Evolutionary conservation across 805 yeast species (phyloP).

Genomic region (Nakazawaea wickerhamii): DNA sequence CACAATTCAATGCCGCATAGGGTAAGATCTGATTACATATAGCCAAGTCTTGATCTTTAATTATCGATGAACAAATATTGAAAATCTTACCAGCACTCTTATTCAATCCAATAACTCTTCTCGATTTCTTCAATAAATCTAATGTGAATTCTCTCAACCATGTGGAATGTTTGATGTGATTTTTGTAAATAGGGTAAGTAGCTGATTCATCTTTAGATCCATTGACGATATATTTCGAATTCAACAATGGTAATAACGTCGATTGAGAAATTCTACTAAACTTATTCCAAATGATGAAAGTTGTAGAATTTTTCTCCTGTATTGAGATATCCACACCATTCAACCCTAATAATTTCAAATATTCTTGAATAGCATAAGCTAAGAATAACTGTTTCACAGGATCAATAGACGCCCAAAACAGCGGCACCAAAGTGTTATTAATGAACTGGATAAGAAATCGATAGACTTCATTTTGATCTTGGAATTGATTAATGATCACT

Average conservation of each 20-base stretch:
- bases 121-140: slow-evolving; percentile 48
- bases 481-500: slow-evolving; percentile 57
- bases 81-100: slow-evolving; percentile 41
- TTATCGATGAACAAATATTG: slow-evolving; percentile 55
- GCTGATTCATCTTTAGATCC: slow-evolving; percentile 39
- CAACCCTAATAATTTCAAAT: slow-evolving; percentile 57
- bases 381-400: slow-evolving; percentile 79
- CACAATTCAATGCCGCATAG: slow-evolving; percentile 61
- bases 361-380: slow-evolving; percentile 87
- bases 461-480: slow-evolving; percentile 53
- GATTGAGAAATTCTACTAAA: slow-evolving; percentile 64
- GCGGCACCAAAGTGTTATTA: slow-evolving; percentile 67
- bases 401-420: slow-evolving; percentile 86
- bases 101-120: slow-evolving; percentile 24
- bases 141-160: slow-evolving; percentile 75
- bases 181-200: slow-evolving; percentile 60
- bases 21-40: slow-evolving; percentile 72
- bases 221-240: slow-evolving; percentile 60
- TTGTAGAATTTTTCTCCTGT: slow-evolving; percentile 22
- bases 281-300: slow-evolving; percentile 47
- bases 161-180: slow-evolving; percentile 47
- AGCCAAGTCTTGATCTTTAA: slow-evolving; percentile 64
- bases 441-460: slow-evolving; percentile 61
- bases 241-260: slow-evolving; percentile 67
- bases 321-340: slow-evolving; percentile 17